Base-by-base conservation (phyloP, 768 basidiomycete genomes). In the Leucocoprinus birnbaumii region DNA sequence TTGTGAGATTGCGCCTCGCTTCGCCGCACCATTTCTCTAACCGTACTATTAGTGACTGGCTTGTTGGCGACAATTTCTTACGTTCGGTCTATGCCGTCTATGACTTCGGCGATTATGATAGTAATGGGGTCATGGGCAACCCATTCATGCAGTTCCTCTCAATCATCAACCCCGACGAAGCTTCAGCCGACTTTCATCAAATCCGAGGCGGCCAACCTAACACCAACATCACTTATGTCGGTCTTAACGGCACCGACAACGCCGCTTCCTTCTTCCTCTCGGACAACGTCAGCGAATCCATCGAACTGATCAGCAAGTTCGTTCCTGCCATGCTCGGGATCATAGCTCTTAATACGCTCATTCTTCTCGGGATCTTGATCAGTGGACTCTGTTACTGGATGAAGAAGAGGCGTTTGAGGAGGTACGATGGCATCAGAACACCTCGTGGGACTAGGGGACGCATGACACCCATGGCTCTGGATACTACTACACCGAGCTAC, bases 11-110 rank as follows among this genome's bases (percentile, higher is more conserved):
- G 18, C 22, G 43, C 44, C 55, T 56, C 35, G 1, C 37, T 56
- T 43, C 48, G 5, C 21, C 14, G 35, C 21, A 16, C 51, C 42
- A 50, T 47, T 40, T 56, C 11, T 2, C n/a, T 48, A 19, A 48
- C 10, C 10, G 19, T 22, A 3, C 52, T 59, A 18, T 10, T 57
- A 91, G 89, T 64, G 91, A 94, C 66, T 87, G 89, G 85, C 75
- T 94, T 43, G 65, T 92, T 51, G 91, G 91, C 19, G 91, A 89
- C 68, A 92, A 89, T 62, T 79, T 91, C 65, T 77, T 94, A 56
- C 89, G 91, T 56, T 88, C 89, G 14, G 72, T 92, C 37, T 93
- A 93, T 68, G 80, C 88, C 7, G 71, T 94, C 53, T 94, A 91
- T 66, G 87, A 92, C 68, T 94, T 87, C 64, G 91, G 91, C 21